Base-by-base conservation (phyloP, 2,329 filamentous ascomycete genomes). In the Stachybotrys echinatus region DNA sequence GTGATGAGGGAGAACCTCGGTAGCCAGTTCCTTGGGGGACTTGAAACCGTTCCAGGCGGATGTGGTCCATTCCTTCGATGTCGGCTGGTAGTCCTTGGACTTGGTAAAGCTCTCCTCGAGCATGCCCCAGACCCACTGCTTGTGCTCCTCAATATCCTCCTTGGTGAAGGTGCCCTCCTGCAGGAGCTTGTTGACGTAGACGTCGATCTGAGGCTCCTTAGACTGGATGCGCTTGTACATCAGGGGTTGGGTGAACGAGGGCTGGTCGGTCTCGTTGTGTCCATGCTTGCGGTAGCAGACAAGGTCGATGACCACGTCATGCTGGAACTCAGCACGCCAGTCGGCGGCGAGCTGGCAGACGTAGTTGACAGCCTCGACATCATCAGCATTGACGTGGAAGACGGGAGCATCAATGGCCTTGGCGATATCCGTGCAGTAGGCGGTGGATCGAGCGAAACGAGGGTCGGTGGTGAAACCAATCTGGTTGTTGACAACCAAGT, bases 11-110 rank as follows among this genome's bases (percentile, higher is more conserved):
- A 99, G 79, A 43, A 97, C 85, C 75, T 99, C 94, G 21, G 87
- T 94, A 27, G 92, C 92, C 55, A 99, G 79, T 73, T 99, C 94
- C 79, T 96, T 97, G 63, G 94, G 94, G 27, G 92, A 95, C 77
- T 97, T 97, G 84, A 99, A 97, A 55, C 92, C 92, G 74, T 99
- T 95, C 94, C 94, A 99, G 50, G 94, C 92, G 47, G 92, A 96
- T 8, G 94, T 97, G 60, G 96, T 85, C 94, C 94, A 99, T 74
- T 99, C 94, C 75, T 96, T 95, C 58, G 92, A 89, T 39, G 89
- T 95, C 43, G 94, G 90, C 70, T 92, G 88, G 74, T 99, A 99
- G 64, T 99, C 92, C 74, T 95, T 97, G 73, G 92, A 96, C 73
- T 92, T 91, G 63, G 90, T 81, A 72, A 97, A 99, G 74, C 91